Base-by-base conservation (phyloP, 2,329 filamentous ascomycete genomes). In the Aspergillus neotritici region DNA sequence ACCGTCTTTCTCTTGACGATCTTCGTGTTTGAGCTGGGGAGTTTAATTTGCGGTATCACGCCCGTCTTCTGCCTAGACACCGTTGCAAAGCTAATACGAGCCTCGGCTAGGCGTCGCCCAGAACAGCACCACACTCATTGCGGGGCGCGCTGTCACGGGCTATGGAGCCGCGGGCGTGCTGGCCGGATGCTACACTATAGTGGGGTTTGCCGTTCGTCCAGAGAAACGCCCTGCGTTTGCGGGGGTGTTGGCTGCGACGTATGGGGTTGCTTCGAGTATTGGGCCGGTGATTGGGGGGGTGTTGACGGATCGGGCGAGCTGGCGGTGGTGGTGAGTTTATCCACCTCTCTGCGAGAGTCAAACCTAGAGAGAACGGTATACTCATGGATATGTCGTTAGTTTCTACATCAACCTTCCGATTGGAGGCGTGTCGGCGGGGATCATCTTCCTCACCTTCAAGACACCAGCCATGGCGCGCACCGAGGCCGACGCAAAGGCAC, bases 141-240 rank as follows among this genome's bases (percentile, higher is more conserved):
- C 63, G 10, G 63, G 64, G 6, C 51, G 64, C 15, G 62, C 62
- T 14, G 53, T 67, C 15, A 46, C 57, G 28, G 64, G 64, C 4
- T 46, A 62, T 21, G 64, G 64, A 4, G 56, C 43, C 31, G 60
- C 62, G 4, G 64, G 64, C 11, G 47, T 65, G 7, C 40, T 48
- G 11, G 51, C 52, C 11, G 76, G 76, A 41, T 62, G 64, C 4
- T 74, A 71, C 61, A 73, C 70, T 3, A 61, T 67, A 33, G 36
- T 66, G 17, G 56, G 51, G 16, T 49, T 57, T 9, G 54, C 29
- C 55, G 66, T 44, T 56, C 64, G 54, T 15, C 64, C 61, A 2
- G 42, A 51, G 5, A 55, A 61, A 38, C 52, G 67, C 36, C 58
- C 69, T 40, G 47, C 46, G n/a, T 45, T 51, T 10, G 46, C 52